Evolutionary conservation across 768 basidiomycete genomes (phyloP).

Genomic region (Calocybe gangraenosa): DNA sequence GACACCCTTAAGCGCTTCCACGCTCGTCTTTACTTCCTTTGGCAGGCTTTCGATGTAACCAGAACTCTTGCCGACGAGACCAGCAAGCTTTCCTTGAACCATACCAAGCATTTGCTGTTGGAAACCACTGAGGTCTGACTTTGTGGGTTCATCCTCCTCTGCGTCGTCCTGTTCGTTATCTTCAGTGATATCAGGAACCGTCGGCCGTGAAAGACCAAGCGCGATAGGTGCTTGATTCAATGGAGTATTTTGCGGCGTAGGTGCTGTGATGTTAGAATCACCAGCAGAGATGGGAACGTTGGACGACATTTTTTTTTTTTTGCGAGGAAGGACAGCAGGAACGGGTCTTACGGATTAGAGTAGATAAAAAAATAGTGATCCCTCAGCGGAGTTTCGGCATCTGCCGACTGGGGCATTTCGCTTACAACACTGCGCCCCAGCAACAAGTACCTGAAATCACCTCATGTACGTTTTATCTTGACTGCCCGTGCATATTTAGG

Average conservation of each 20-base stretch:
- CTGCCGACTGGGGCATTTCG: slow-evolving; percentile 2
- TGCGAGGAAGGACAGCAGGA: not conserved
- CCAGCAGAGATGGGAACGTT: slow-evolving; percentile 61
- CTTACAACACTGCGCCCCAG: no score
- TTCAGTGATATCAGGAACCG: slow-evolving; percentile 84
- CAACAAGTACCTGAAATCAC: no score
- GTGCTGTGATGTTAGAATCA: slow-evolving; percentile 66
- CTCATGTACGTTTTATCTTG: no score
- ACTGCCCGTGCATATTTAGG: no score
- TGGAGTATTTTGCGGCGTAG: slow-evolving; percentile 93
- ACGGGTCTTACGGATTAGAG: slow-evolving; percentile 1
- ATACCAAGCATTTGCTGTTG: slow-evolving; percentile 74
- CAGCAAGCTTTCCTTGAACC: slow-evolving; percentile 84
- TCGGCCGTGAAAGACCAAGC: slow-evolving; percentile 75
- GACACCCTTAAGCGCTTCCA: slow-evolving; percentile 92
- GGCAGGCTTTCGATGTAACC: slow-evolving; percentile 93
- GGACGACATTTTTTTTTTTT: slow-evolving; percentile 52
- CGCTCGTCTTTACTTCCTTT: slow-evolving; percentile 70
- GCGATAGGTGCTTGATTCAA: slow-evolving; percentile 78
- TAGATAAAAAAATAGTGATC: slow-evolving; percentile 18
- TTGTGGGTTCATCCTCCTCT: slow-evolving; percentile 31
- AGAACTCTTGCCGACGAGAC: slow-evolving; percentile 85
- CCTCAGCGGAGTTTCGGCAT: slow-evolving; percentile 17
- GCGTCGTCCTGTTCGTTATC: slow-evolving; percentile 70
- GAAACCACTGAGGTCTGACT: slow-evolving; percentile 33